Base-by-base conservation (phyloP, 352 stramenopile genomes). In the Phytophthora agathidicida region DNA sequence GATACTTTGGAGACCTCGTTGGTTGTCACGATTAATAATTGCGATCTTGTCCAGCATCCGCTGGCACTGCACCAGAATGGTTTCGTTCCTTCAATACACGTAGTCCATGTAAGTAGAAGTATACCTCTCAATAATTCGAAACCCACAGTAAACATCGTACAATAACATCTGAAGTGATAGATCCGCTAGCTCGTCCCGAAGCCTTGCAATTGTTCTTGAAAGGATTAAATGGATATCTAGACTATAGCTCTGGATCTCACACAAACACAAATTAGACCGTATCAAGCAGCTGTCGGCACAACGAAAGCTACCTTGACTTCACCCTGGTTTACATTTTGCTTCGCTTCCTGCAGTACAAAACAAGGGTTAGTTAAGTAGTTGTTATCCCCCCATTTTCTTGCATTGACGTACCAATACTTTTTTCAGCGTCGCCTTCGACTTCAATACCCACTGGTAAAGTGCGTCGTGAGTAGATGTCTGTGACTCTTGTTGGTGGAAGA, bases 31-130 rank as follows among this genome's bases (percentile, higher is more conserved):
- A 11, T 61, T 17, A 20, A 70, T 52, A 11, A 35, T 35, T 2
- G 33, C 23, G 11, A 65, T 51, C 20, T 60, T 60, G 28, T 24
- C 14, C 20, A 72, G 44, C 45, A 46, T 68, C 14, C 23, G 23
- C 5, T 35, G 16, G 13, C 63, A 64, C 11, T 62, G 41, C 0
- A 52, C 38, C 19, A 41, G 50, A 24, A 56, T 42, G 23, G 26
- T 20, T 16, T 22, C 8, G 10, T 59, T 45, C 5, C 62, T 71
- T 13, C 3, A 27, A 24, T n/a, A 38, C 14, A 38, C n/a, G n/a
- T n/a, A 20, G 2, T 16, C 4, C 13, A 44, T 10, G n/a, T n/a
- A n/a, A n/a, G n/a, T n/a, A n/a, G n/a, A n/a, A n/a, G n/a, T n/a
- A n/a, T n/a, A n/a, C n/a, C n/a, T n/a, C n/a, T n/a, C n/a, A n/a